Evolutionary conservation across 306 rosid species (phyloP).

Genomic region (Rosa rugosa): DNA sequence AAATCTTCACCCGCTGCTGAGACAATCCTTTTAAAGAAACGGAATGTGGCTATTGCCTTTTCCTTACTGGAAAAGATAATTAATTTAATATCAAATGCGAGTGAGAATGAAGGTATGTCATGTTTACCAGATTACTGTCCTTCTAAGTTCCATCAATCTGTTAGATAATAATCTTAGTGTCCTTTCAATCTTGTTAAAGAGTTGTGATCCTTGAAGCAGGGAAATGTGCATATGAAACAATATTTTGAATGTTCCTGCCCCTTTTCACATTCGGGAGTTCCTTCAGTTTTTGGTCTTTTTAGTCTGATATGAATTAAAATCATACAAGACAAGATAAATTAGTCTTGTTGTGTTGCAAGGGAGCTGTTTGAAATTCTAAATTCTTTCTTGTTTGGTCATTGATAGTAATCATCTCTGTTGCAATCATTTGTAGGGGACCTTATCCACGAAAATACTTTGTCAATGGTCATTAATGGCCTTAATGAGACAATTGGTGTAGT

Average conservation of each 20-base stretch:
- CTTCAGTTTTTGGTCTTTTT: background rate
- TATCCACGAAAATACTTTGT: slow-evolving; percentile 56
- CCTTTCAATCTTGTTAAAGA: background rate
- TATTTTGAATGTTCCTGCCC: background rate
- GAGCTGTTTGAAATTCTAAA: background rate
- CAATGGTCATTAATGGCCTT: slow-evolving; percentile 63
- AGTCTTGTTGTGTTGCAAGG: slow-evolving; percentile 10
- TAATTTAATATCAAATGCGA: slow-evolving; percentile 59
- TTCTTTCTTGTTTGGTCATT: slow-evolving; percentile 4
- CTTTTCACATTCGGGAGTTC: background rate
- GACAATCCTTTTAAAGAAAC: slow-evolving; percentile 55
- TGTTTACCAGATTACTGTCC: background rate
- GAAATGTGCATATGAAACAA: background rate
- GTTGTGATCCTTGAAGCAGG: background rate
- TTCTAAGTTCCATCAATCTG: background rate
- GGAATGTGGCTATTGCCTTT: slow-evolving; percentile 70
- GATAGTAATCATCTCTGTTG: slow-evolving; percentile 22
- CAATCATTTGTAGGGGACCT: slow-evolving; percentile 41
- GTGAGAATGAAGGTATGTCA: slow-evolving; percentile 63
- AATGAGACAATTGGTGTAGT: slow-evolving; percentile 74
- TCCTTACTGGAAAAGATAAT: slow-evolving; percentile 85
- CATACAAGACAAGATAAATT: background rate
- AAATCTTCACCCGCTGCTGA: slow-evolving; percentile 54
- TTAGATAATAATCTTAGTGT: background rate
- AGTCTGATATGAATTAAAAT: background rate